Percentiles rank a stretch among this genome's conserved stretches.
Conservation (phyloP, 208 protist species). For the Crithidia brevicula region DNA sequence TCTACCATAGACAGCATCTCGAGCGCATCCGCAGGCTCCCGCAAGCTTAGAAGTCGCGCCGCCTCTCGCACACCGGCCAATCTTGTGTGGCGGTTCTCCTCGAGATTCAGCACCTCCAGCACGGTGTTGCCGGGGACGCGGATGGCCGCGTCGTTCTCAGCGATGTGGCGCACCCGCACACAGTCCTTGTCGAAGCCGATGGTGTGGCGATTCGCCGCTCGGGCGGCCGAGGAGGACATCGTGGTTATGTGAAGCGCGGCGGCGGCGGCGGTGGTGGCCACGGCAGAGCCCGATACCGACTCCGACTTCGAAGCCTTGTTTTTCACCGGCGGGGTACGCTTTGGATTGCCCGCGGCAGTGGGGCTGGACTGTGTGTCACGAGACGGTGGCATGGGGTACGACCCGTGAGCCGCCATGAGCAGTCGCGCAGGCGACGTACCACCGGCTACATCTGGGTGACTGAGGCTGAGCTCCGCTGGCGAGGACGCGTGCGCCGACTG, state of each 20-base stretch:
- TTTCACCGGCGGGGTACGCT: slow-evolving; percentile 27
- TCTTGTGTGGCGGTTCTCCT: slow-evolving; percentile 71
- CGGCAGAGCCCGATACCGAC: not conserved
- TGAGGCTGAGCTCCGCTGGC: not conserved
- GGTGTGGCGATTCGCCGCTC: slow-evolving; percentile 45
- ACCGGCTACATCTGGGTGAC: not conserved
- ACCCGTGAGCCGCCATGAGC: too few relatives aligned
- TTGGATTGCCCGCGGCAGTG: slow-evolving; percentile 19
- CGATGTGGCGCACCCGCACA: slow-evolving; percentile 54
- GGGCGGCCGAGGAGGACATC: slow-evolving; percentile 29
- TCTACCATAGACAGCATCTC: slow-evolving; percentile 62
- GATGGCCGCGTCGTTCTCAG: slow-evolving; percentile 44
- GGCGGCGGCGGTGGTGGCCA: not conserved
- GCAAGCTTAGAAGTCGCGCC: slow-evolving; percentile 63
- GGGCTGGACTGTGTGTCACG: slow-evolving; percentile 24
- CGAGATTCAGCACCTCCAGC: slow-evolving; percentile 81
- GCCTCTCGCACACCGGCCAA: slow-evolving; percentile 64
- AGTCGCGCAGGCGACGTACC: not conserved
- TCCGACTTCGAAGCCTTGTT: slow-evolving; percentile 25
- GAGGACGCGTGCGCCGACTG: slow-evolving; percentile 8
- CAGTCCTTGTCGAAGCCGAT: slow-evolving; percentile 78
- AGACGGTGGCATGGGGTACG: slow-evolving; percentile 13
- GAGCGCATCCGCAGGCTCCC: slow-evolving; percentile 59
- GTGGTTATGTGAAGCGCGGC: slow-evolving; percentile 1
- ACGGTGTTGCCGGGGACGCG: slow-evolving; percentile 87